Evolutionary conservation across 2,329 filamentous ascomycete species (phyloP), one percentile per base, ranked within the genome.

Genomic region (Calonectria multiphialidica): DNA sequence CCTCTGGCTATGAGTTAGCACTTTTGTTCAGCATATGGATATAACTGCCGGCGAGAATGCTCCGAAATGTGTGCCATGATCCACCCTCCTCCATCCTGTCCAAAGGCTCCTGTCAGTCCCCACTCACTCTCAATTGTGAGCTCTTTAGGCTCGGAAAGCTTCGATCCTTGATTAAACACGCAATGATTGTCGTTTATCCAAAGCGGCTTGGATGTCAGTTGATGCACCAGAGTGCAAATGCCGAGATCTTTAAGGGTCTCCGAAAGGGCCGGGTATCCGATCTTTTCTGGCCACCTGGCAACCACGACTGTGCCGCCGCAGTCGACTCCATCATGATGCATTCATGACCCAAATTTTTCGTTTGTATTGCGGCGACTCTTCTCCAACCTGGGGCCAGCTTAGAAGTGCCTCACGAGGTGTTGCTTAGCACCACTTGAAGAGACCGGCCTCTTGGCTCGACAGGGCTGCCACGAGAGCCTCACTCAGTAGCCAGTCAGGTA

Each of bases 31-130:
- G 12, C 21, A 66, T 8, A 23, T 67, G 35, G 71, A 45, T 37
- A 57, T 55, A 72, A 66, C 28, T 45, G 42, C 73, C 72, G 77
- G 77, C 61, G 66, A 55, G 64, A 78, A 79, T 57, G 42, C 68
- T 74, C 77, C 75, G 77, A 77, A 40, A n/a, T 42, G 35, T 37
- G 47, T 75, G 66, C 44, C 71, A 72, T 66, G 35, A 25, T 57
- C 47, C 45, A 45, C 47, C 66, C 37, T 37, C 73, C 67, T 40
- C 7, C 33, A 10, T 8, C 33, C 33, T 59, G 53, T 6, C 53
- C 33, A 10, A 40, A 21, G 53, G 25, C 35, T 42, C 63, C 23
- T 45, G 21, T 28, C 37, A 30, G 25, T 35, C 40, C 33, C 50
- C 50, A 55, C 37, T 30, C 45, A 45, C 45, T 47, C 30, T 33